Evolutionary conservation across 2,329 filamentous ascomycete species (phyloP).

Genomic region (Aspergillus tamarii): DNA sequence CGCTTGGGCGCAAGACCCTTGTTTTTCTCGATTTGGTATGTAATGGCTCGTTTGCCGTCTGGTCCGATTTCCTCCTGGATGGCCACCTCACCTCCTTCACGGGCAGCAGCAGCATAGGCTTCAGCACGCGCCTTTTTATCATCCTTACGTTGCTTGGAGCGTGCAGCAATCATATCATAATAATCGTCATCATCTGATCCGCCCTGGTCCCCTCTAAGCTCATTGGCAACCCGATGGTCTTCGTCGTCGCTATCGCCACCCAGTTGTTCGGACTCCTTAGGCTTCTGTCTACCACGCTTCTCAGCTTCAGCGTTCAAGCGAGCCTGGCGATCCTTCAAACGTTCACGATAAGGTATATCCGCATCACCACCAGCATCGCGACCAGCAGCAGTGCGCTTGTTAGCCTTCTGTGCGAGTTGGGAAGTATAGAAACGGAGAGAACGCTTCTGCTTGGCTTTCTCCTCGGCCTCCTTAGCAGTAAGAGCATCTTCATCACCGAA

Average conservation of each 20-base stretch:
- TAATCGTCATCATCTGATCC: constrained; percentile 61
- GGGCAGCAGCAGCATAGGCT: constrained; percentile 58
- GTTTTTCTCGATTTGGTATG: constrained; percentile 95
- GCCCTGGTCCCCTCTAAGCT: constrained; percentile 44
- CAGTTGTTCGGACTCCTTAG: constrained; percentile 67
- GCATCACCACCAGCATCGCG: constrained; percentile 63
- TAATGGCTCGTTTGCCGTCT: constrained; percentile 90
- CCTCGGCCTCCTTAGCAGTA: constrained; percentile 75
- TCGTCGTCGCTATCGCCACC: constrained; percentile 72
- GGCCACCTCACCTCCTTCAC: constrained; percentile 62
- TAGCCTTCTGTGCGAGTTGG: constrained; percentile 92
- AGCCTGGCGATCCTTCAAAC: constrained; percentile 80
- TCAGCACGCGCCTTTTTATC: constrained; percentile 71
- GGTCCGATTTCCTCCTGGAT: constrained; percentile 71
- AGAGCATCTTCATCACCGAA: constrained; percentile 88
- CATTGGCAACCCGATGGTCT: constrained; percentile 58
- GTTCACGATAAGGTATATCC: constrained; percentile 79
- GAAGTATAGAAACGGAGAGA: constrained; percentile 96
- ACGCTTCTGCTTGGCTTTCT: constrained; percentile 89
- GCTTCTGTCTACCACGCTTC: constrained; percentile 70
- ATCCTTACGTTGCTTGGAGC: constrained; percentile 61
- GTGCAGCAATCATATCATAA: constrained; percentile 82
- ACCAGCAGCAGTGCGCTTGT: constrained; percentile 70
- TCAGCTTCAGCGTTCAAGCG: constrained; percentile 88
- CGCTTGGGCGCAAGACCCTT: constrained; percentile 88